Percentiles rank a stretch among this genome's conserved stretches.
These are phyloP conservation scores for Amaranthus palmeri DNA, from an alignment of 148 eudicot genomes.

Conservation along the genomic window DNA sequence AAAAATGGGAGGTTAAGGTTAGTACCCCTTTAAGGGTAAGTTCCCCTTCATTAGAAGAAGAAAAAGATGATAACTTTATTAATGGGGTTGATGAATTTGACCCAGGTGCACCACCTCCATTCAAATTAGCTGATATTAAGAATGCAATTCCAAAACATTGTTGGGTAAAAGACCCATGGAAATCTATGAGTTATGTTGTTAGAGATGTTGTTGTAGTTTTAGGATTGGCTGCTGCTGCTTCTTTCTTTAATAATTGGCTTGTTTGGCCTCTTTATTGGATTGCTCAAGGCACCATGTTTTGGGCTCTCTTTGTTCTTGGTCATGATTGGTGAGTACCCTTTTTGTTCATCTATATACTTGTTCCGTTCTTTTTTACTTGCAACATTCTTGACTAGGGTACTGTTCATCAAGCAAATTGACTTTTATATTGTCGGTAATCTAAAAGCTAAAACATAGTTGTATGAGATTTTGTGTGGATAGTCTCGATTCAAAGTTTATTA, in stretches of 20 bases:
- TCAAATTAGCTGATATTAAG: conserved; percentile 48
- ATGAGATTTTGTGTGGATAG: too few species aligned
- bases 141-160: conserved; percentile 77
- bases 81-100: conserved; percentile 36
- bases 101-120: conserved; percentile 54
- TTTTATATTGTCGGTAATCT: too few species aligned
- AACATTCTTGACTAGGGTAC: too few species aligned
- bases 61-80: conserved; percentile 10
- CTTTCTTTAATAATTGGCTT: conserved; percentile 47
- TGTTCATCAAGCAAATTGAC: too few species aligned
- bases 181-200: conserved; percentile 61
- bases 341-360: neutral
- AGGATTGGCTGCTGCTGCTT: conserved; percentile 62
- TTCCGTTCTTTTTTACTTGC: too few species aligned
- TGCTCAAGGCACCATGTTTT: conserved; percentile 82
- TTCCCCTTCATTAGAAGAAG: conserved; percentile 7
- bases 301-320: conserved; percentile 91
- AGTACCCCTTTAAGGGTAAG: conserved; percentile 50
- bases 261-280: conserved; percentile 82
- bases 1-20: conserved; percentile 52
- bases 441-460: too few species aligned
- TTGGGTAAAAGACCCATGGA: conserved; percentile 77
- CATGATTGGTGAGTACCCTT: conserved; percentile 60
- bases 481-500: too few species aligned
- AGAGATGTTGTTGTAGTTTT: conserved; percentile 65